These are phyloP conservation scores for Larix kaempferi DNA, from an alignment of 75 land plant species.

Conservation along the genomic window DNA sequence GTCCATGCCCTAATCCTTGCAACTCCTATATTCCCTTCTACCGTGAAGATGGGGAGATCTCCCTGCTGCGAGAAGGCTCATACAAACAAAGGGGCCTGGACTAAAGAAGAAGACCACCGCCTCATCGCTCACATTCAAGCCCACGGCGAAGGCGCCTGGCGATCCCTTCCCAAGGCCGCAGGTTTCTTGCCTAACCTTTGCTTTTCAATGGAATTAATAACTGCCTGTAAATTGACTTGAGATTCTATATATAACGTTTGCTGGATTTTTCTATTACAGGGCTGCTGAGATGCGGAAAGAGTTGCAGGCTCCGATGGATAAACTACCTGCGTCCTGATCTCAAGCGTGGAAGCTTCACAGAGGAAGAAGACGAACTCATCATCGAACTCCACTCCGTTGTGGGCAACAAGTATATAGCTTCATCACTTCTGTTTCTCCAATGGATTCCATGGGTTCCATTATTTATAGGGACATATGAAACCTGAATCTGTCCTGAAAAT, in stretches of 20 bases:
- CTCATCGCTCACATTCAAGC: constrained; percentile 5
- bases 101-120: constrained; percentile 59
- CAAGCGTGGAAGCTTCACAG: constrained; percentile 63
- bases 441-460: neutral
- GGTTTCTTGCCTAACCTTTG: neutral
- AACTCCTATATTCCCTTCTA: too few species aligned
- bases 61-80: constrained; percentile 69
- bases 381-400: constrained; percentile 56
- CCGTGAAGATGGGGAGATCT: constrained; percentile 33
- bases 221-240: too few species aligned
- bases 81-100: constrained; percentile 69
- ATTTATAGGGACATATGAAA: neutral
- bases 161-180: too few species aligned
- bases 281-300: constrained; percentile 65
- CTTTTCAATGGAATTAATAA: too few species aligned
- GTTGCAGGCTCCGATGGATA: constrained; percentile 71
- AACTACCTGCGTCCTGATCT: constrained; percentile 66
- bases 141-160: constrained; percentile 37
- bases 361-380: constrained; percentile 67
- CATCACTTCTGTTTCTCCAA: neutral
- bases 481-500: neutral
- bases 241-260: too few species aligned
- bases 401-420: constrained; percentile 51
- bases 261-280: neutral
- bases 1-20: too few species aligned